phyloP scores from a whole-genome alignment of 192 early-diverging fungal genomes.

The Backusella westeae region DNA sequence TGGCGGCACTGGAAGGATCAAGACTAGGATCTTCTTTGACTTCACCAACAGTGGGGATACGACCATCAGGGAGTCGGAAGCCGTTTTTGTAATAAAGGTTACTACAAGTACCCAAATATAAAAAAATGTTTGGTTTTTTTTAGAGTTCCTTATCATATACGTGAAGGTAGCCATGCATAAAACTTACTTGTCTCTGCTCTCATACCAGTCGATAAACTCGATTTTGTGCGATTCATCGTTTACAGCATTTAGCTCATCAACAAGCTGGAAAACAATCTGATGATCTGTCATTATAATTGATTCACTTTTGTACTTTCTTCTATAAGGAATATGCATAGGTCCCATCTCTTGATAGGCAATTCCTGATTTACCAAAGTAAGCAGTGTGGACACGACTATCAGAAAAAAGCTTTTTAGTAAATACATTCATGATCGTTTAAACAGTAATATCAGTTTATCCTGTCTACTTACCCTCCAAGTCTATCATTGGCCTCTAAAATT shows the following conservation, averaged over 20 bases:
- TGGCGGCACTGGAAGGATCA: no score
- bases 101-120: not conserved
- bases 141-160: not conserved
- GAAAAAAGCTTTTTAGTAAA: not conserved
- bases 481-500: slow-evolving; percentile 28
- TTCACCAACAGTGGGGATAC: slow-evolving; percentile 12
- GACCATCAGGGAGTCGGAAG: slow-evolving; percentile 19
- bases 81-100: slow-evolving; percentile 18
- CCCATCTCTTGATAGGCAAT: slow-evolving; percentile 26
- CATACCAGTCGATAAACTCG: slow-evolving; percentile 17
- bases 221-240: slow-evolving; percentile 13
- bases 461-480: slow-evolving; percentile 22
- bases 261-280: slow-evolving; percentile 30
- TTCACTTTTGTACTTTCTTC: not conserved
- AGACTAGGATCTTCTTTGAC: not conserved
- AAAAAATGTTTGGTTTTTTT: no score
- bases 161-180: not conserved
- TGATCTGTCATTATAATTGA: slow-evolving; percentile 13
- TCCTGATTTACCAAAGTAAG: slow-evolving; percentile 28
- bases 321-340: not conserved
- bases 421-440: not conserved
- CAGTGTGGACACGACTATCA: slow-evolving; percentile 23
- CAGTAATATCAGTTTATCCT: no score
- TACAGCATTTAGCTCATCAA: slow-evolving; percentile 17
- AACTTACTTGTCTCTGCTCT: slow-evolving; percentile 19